Conservation (phyloP, 345 rosid genomes). For the Corymbia maculata region DNA sequence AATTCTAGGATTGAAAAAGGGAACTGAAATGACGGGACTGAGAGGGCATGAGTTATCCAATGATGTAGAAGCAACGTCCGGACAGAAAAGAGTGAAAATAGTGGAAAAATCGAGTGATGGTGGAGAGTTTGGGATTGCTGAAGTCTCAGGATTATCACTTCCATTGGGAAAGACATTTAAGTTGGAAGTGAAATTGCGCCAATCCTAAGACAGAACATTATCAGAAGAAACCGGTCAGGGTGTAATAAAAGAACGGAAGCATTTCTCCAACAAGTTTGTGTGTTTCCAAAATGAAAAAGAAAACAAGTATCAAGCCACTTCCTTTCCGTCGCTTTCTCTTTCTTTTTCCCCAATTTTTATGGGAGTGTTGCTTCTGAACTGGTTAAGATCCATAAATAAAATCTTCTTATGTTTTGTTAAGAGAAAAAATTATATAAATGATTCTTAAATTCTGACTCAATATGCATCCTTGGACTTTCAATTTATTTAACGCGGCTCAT, state of each 20-base stretch:
- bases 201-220: not conserved
- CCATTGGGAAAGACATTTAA: conserved; percentile 32
- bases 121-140: not conserved
- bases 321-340: not conserved
- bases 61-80: not conserved
- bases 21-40: not conserved
- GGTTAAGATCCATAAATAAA: not conserved
- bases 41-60: conserved; percentile 14
- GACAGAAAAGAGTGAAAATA: not conserved
- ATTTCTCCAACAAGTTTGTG: not conserved
- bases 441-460: not conserved
- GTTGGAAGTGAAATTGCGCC: conserved; percentile 14
- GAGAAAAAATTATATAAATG: not conserved
- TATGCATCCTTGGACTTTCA: not conserved
- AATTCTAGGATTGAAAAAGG: conserved; percentile 32
- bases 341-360: not conserved
- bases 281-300: not conserved
- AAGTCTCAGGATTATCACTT: conserved; percentile 5
- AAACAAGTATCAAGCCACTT: not conserved
- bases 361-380: not conserved
- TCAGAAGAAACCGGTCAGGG: not conserved
- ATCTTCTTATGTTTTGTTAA: not conserved
- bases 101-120: not conserved
- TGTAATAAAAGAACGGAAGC: not conserved
- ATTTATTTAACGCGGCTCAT: too few relatives aligned